Evolutionary conservation across 805 yeast genomes (phyloP).

Genomic region (Cyberlindnera xishuangbannaensis): DNA sequence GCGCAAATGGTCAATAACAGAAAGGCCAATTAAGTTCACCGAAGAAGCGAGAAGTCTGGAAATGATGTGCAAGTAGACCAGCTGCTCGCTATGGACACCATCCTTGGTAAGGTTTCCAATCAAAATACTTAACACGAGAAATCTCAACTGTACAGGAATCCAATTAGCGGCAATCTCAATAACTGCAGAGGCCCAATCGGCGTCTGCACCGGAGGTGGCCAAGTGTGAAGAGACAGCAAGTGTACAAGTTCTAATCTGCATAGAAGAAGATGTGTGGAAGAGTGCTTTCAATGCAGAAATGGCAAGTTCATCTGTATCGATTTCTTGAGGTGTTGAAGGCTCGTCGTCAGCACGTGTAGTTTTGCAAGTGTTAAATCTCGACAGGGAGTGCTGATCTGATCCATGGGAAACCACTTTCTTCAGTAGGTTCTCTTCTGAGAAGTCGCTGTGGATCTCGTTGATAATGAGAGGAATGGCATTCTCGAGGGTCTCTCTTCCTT

Average conservation of each 20-base stretch:
- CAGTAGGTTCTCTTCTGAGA: conserved; percentile 23
- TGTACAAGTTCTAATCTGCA: conserved; percentile 55
- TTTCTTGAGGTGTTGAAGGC: conserved; percentile 12
- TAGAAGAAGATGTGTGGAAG: conserved; percentile 58
- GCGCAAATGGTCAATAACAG: conserved; percentile 73
- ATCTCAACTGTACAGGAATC: conserved; percentile 76
- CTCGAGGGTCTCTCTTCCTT: conserved; percentile 14
- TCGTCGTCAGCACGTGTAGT: conserved; percentile 6
- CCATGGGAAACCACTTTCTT: conserved; percentile 15
- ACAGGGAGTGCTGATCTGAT: conserved; percentile 22
- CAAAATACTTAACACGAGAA: conserved; percentile 50
- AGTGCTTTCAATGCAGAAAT: conserved; percentile 45
- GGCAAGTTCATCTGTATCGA: conserved; percentile 28
- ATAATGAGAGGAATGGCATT: conserved; percentile 17
- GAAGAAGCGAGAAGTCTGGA: conserved; percentile 65
- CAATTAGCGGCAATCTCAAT: conserved; percentile 64
- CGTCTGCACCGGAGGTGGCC: conserved; percentile 28
- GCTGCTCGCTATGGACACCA: conserved; percentile 18
- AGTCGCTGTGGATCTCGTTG: conserved; percentile 14
- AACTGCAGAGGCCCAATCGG: conserved; percentile 49
- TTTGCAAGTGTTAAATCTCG: conserved; percentile 18
- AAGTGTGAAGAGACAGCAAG: conserved; percentile 44
- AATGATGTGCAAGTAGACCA: conserved; percentile 37
- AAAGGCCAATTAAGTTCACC: conserved; percentile 81
- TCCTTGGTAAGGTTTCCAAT: conserved; percentile 28